Conservation (phyloP, 208 protist species). For the Leishmania lainsoni region DNA sequence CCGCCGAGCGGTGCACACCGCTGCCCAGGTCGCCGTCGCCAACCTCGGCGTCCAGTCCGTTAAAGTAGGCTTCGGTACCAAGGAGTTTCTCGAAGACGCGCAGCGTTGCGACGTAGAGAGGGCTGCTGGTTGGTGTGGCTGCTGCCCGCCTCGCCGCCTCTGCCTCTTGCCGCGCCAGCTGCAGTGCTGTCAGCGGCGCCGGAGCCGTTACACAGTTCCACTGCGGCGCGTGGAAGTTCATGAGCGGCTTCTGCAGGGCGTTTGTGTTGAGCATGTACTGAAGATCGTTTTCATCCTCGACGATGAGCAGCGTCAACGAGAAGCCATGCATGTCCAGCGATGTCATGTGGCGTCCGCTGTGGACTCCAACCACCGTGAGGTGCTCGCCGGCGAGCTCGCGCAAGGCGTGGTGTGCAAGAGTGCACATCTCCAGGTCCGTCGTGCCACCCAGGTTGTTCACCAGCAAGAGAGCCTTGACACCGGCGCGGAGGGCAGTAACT, state of each 20-base stretch:
- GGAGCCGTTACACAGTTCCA: slow-evolving; percentile 15
- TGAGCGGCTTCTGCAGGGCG: slow-evolving; percentile 40
- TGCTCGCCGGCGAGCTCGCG: slow-evolving; percentile 22
- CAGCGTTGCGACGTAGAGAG: slow-evolving; percentile 23
- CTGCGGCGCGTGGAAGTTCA: slow-evolving; percentile 56
- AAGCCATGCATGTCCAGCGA: slow-evolving; percentile 90
- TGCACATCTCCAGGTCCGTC: slow-evolving; percentile 78
- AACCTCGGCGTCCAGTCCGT: slow-evolving; percentile 60
- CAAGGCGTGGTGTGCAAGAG: slow-evolving; percentile 42
- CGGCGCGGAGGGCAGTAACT: slow-evolving; percentile 14
- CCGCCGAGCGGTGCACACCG: slow-evolving; percentile 47
- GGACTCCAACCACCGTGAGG: slow-evolving; percentile 52
- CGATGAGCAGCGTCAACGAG: slow-evolving; percentile 66
- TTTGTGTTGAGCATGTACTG: slow-evolving; percentile 48
- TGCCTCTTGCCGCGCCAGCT: slow-evolving; percentile 37
- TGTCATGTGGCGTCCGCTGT: slow-evolving; percentile 83
- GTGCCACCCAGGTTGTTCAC: slow-evolving; percentile 91
- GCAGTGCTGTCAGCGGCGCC: slow-evolving; percentile 39
- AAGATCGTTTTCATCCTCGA: slow-evolving; percentile 42
- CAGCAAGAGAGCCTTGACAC: slow-evolving; percentile 53
- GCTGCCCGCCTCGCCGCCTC: slow-evolving; percentile 13
- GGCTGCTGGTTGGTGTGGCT: background rate
- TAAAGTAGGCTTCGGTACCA: slow-evolving; percentile 37
- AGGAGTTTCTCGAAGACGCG: slow-evolving; percentile 37
- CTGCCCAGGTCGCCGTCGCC: slow-evolving; percentile 73